A percentile compares a stretch with the other conserved stretches of the same genome.
phyloP scores from a whole-genome alignment of 2,329 filamentous ascomycete genomes.

The Triangularia setosa region DNA sequence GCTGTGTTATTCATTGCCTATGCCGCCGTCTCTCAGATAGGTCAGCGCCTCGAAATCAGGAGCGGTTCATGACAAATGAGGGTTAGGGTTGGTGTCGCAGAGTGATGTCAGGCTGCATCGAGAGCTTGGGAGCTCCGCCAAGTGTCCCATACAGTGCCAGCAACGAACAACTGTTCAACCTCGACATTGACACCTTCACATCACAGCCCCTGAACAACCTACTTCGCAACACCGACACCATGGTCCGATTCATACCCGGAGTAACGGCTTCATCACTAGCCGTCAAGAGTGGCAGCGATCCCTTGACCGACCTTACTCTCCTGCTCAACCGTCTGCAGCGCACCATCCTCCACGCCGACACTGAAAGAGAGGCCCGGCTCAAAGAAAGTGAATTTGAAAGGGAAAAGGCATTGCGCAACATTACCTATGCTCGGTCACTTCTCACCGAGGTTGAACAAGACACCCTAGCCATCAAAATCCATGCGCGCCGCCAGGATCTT shows the following conservation, averaged over 20 bases:
- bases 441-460: constrained; percentile 70
- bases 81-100: constrained; percentile 17
- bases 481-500: constrained; percentile 54
- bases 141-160: background rate
- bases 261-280: constrained; percentile 8
- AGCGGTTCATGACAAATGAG: no score
- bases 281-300: constrained; percentile 28
- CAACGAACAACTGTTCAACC: constrained; percentile 5
- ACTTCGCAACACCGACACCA: constrained; percentile 10
- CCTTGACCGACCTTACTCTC: constrained; percentile 54
- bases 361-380: constrained; percentile 55
- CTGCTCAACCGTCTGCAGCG: constrained; percentile 64
- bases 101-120: constrained; percentile 16
- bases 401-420: constrained; percentile 58
- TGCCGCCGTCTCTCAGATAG: no score
- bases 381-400: constrained; percentile 64
- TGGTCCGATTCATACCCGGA: constrained; percentile 25
- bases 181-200: background rate
- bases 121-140: background rate
- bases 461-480: constrained; percentile 54
- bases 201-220: background rate
- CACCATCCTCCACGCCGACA: constrained; percentile 58
- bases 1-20: no score
- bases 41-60: no score
- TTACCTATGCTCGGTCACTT: constrained; percentile 66